Conservation (phyloP, 257 asterid species). For the Paulownia fortunei region DNA sequence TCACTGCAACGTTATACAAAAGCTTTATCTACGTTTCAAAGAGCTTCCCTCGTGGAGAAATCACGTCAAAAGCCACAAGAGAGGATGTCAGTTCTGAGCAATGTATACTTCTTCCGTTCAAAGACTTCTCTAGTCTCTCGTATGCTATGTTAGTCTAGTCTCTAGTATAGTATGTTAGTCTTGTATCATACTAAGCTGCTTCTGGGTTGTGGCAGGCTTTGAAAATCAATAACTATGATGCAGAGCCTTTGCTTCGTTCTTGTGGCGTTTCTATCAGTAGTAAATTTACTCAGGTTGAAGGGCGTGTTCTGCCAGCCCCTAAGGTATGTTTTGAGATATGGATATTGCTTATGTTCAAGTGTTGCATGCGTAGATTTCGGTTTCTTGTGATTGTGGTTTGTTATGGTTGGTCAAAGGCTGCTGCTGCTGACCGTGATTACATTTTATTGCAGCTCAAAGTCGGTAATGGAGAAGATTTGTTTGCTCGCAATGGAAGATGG, state of each 20-base stretch:
- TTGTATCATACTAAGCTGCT: constrained; percentile 10
- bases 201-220: constrained; percentile 61
- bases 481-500: constrained; percentile 88
- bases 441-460: constrained; percentile 70
- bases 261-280: constrained; percentile 70
- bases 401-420: background rate
- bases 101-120: constrained; percentile 43
- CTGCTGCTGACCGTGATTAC: constrained; percentile 17
- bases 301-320: constrained; percentile 82
- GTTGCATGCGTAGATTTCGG: background rate
- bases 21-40: constrained; percentile 67
- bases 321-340: constrained; percentile 48
- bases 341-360: background rate
- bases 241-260: constrained; percentile 82
- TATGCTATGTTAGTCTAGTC: background rate
- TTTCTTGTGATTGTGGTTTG: background rate
- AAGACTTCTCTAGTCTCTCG: background rate
- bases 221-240: constrained; percentile 73
- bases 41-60: constrained; percentile 84
- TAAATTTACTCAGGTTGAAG: constrained; percentile 82
- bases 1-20: constrained; percentile 90
- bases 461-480: constrained; percentile 79
- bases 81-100: constrained; percentile 69
- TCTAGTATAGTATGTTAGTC: background rate
- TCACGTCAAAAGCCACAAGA: constrained; percentile 90